Base-by-base conservation (phyloP, 352 stramenopile genomes). In the Phytopythium aichiense region DNA sequence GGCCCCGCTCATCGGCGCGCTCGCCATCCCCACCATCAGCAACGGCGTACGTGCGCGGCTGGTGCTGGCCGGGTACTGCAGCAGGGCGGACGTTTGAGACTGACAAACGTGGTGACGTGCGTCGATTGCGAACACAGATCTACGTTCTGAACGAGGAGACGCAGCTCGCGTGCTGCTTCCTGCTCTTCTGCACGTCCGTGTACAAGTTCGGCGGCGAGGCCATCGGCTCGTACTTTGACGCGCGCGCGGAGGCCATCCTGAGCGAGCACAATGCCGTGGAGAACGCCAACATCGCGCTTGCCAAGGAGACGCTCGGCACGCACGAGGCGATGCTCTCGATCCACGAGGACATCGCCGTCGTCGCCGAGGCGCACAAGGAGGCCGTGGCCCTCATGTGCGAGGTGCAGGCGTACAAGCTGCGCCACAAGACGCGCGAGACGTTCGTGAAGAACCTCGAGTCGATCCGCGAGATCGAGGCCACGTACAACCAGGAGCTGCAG, bases 81-180 rank as follows among this genome's bases (percentile, higher is more conserved):
- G 33, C 33, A 38, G 11, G 33, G 33, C 25, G 25, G 25, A 30
- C 25, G 25, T 30, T 30, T 7, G 33, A 20, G 22, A 48, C 53
- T 58, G 31, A 35, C 16, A 0, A 6, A 1, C 37, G 9, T 45
- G 15, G 51, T 11, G 8, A 2, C 3, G 25, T 30, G 25, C 25
- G 25, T 30, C 25, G 25, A 30, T 30, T 30, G 25, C 25, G 25
- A 30, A 30, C 25, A 18, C 65, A 91, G 81, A 81, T 87, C 37
- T 94, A 94, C 74, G 83, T 92, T 65, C 69, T 94, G 60, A 92
- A 92, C 75, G 85, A 92, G 60, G 85, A 94, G 71, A 87, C 85
- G 56, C 85, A 94, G 71, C 68, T 94, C 50, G 83, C 77, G 23
- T 89, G 77, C 71, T 94, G 85, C 74, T 94, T 94, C 68, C 71